A percentile compares a stretch with the other conserved stretches of the same genome.
Conservation (phyloP, 1,139 yeast species). For the Sugiyamaella novakii region DNA sequence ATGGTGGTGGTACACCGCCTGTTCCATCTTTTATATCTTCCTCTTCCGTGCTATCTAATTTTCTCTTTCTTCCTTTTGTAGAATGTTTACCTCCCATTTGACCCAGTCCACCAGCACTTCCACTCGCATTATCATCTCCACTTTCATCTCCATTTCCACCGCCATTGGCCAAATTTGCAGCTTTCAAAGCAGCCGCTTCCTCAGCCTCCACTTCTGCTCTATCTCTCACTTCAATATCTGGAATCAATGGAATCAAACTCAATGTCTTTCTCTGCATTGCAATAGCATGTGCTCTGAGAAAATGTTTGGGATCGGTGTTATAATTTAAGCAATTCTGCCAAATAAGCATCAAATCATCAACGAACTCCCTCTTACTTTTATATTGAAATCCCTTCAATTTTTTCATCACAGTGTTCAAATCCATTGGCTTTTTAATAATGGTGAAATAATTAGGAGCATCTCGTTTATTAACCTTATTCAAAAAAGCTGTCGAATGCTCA, state of each 20-base stretch:
- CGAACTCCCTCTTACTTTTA: constrained; percentile 82
- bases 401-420: constrained; percentile 88
- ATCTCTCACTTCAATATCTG: constrained; percentile 79
- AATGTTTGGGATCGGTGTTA: constrained; percentile 94
- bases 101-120: constrained; percentile 27
- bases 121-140: constrained; percentile 20
- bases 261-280: constrained; percentile 94
- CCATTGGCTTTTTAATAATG: constrained; percentile 94
- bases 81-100: constrained; percentile 31
- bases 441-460: constrained; percentile 97
- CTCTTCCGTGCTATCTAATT: constrained; percentile 35
- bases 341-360: constrained; percentile 88
- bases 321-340: constrained; percentile 94
- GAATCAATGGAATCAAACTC: constrained; percentile 77
- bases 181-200: constrained; percentile 51
- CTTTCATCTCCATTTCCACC: not conserved
- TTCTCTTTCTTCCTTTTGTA: constrained; percentile 35
- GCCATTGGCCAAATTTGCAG: constrained; percentile 11
- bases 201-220: constrained; percentile 87
- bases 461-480: constrained; percentile 90
- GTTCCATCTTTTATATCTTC: constrained; percentile 26
- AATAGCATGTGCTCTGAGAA: constrained; percentile 83
- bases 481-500: constrained; percentile 94
- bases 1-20: constrained; percentile 24
- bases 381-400: constrained; percentile 81